Percentiles rank a stretch among this genome's conserved stretches.
Evolutionary conservation across 2,329 filamentous ascomycete species (phyloP).

Genomic region (Colletotrichum limetticola): DNA sequence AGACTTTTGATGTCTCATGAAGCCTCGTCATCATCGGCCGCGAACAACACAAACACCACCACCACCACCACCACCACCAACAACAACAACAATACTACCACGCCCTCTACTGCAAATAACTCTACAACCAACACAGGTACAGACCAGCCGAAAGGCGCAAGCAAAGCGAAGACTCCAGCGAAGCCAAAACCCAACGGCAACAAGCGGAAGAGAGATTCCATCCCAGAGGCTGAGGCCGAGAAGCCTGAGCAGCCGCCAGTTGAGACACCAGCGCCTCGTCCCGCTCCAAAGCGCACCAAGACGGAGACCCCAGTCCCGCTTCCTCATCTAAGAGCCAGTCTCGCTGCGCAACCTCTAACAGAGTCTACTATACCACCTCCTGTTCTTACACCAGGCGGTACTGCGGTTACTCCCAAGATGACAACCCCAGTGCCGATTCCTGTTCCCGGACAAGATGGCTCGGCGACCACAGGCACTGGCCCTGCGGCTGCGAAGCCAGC

Average conservation of each 20-base stretch:
- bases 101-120: neutral
- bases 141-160: constrained; percentile 44
- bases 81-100: neutral
- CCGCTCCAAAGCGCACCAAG: constrained; percentile 62
- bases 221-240: constrained; percentile 44
- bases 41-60: constrained; percentile 34
- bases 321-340: constrained; percentile 50
- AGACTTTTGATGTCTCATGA: constrained; percentile 54
- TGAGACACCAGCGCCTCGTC: constrained; percentile 44
- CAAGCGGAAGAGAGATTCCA: constrained; percentile 59
- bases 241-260: constrained; percentile 38
- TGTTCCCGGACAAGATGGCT: constrained; percentile 33
- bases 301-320: constrained; percentile 67
- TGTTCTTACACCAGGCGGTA: constrained; percentile 45
- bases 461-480: neutral
- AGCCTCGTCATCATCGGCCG: constrained; percentile 36
- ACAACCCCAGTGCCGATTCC: constrained; percentile 47
- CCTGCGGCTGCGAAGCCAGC: constrained; percentile 14
- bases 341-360: constrained; percentile 28
- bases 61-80: neutral
- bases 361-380: constrained; percentile 39
- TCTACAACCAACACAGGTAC: constrained; percentile 22
- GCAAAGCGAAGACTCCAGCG: constrained; percentile 43
- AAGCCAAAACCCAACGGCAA: constrained; percentile 48
- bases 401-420: constrained; percentile 38